Evolutionary conservation across 805 yeast species (phyloP), one percentile per base, ranked within the genome.

Genomic region (Yamadazyma endophytica): DNA sequence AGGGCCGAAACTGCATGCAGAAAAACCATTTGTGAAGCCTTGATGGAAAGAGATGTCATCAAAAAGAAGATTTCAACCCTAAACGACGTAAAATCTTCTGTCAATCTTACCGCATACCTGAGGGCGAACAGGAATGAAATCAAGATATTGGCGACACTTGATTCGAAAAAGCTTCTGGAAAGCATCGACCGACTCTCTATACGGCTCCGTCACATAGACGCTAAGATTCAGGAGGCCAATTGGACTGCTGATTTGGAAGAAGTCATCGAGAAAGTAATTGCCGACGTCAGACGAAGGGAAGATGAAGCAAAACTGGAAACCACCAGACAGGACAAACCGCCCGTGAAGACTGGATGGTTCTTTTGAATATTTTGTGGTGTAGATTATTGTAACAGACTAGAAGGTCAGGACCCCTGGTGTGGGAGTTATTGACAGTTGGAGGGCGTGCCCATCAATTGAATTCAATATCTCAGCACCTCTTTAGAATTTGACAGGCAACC

Each of bases 161-260:
- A 33, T 17, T 26, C 24, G 3, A 19, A 26, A 13, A 11, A 16
- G 8, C 16, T 25, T 3, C 39, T 32, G 30, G 28, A 32, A 9
- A 17, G 13, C 14, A 25, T 22, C 6, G 37, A 40, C 21, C 17
- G 9, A 5, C 21, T 37, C 9, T 26, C 42, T 2, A 25, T 16
- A 17, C 9, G 21, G 6, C 25, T 37, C n/a, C 19, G 44, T 17
- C 26, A 34, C 2, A 9, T 40, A n/a, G 44, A 40, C 28, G 31
- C 40, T 8, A 31, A 20, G 13, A 40, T 40, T 19, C 44, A 40
- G 19, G 42, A 40, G 23, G 11, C 15, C 13, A 40, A 40, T 17
- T 40, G 44, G 44, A 27, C 32, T 5, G 35, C 35, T 9, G 42
- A 40, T 16, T 32, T 40, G 9, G 42, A 37, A n/a, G n/a, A n/a